Percentiles rank a stretch among this genome's conserved stretches.
Evolutionary conservation across 768 basidiomycete genomes (phyloP).

Genomic region (Coprinellus micaceus): DNA sequence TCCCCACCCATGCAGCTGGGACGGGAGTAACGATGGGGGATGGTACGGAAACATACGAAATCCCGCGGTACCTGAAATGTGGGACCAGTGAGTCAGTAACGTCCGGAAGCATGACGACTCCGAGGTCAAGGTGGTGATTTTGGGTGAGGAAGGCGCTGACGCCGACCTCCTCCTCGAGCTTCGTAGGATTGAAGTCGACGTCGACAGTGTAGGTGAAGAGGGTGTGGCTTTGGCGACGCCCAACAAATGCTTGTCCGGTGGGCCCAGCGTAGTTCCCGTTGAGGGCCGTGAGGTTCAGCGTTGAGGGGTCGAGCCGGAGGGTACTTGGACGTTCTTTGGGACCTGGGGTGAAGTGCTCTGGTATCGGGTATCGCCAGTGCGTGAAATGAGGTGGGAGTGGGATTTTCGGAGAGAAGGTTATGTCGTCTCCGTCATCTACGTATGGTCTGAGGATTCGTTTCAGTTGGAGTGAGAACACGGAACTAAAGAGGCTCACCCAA

Average conservation of each 20-base stretch:
- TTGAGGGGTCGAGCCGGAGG: conserved; percentile 20
- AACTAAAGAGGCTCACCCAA: conserved; percentile 5
- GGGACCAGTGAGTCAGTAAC: background rate
- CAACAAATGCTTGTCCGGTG: conserved; percentile 25
- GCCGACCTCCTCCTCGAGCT: conserved; percentile 26
- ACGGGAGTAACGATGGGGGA: conserved; percentile 11
- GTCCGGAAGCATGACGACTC: conserved; percentile 14
- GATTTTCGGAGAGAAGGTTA: conserved; percentile 19
- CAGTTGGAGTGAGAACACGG: background rate
- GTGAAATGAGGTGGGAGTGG: conserved; percentile 24
- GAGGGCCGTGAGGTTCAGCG: conserved; percentile 27
- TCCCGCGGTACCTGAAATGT: conserved; percentile 14
- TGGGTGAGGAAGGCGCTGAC: conserved; percentile 29
- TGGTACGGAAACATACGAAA: conserved; percentile 10
- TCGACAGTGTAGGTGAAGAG: conserved; percentile 24
- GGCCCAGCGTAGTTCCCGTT: conserved; percentile 25
- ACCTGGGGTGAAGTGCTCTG: conserved; percentile 19
- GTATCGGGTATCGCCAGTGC: conserved; percentile 26
- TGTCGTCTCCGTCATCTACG: conserved; percentile 19
- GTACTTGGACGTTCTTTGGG: conserved; percentile 18
- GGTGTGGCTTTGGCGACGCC: conserved; percentile 27
- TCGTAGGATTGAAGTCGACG: conserved; percentile 18
- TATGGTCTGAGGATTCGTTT: conserved; percentile 4
- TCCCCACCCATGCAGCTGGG: conserved; percentile 8
- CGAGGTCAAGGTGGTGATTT: conserved; percentile 17